Evolutionary conservation across 208 protist genomes (phyloP).

Genomic region (Paratrypanosoma confusum): DNA sequence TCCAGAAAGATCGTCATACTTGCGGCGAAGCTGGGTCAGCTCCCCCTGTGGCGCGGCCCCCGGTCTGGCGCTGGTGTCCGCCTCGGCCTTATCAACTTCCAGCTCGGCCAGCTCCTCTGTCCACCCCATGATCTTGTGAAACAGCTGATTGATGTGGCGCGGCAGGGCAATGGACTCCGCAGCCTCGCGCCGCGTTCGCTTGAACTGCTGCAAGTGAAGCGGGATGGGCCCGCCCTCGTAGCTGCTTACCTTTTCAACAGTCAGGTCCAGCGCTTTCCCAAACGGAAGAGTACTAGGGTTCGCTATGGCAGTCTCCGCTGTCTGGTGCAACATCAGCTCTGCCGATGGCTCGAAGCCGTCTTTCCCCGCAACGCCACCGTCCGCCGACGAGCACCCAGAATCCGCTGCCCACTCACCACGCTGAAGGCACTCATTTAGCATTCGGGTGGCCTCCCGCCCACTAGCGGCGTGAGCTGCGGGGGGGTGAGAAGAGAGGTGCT

Average conservation of each 20-base stretch:
- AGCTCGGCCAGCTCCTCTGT: slow-evolving; percentile 71
- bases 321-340: neutral
- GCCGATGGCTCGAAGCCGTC: neutral
- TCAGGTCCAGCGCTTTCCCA: slow-evolving; percentile 58
- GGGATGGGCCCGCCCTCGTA: slow-evolving; percentile 49
- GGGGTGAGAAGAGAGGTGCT: too few species aligned
- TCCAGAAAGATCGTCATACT: slow-evolving; percentile 41
- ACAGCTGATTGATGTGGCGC: slow-evolving; percentile 79
- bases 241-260: slow-evolving; percentile 57
- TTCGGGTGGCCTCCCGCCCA: slow-evolving; percentile 1
- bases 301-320: slow-evolving; percentile 10
- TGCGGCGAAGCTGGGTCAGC: slow-evolving; percentile 29
- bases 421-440: too few species aligned
- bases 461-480: slow-evolving; percentile 9
- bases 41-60: neutral
- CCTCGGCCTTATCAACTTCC: slow-evolving; percentile 19
- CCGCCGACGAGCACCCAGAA: too few species aligned
- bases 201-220: slow-evolving; percentile 58
- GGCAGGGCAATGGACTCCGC: slow-evolving; percentile 71
- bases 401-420: too few species aligned
- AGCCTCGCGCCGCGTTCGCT: slow-evolving; percentile 38
- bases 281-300: slow-evolving; percentile 66
- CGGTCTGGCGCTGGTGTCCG: neutral
- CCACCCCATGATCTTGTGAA: slow-evolving; percentile 91
- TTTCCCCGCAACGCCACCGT: slow-evolving; percentile 3